Conservation (phyloP, 495 filamentous ascomycete genomes). For the Hapsidospora chrysogenum region DNA sequence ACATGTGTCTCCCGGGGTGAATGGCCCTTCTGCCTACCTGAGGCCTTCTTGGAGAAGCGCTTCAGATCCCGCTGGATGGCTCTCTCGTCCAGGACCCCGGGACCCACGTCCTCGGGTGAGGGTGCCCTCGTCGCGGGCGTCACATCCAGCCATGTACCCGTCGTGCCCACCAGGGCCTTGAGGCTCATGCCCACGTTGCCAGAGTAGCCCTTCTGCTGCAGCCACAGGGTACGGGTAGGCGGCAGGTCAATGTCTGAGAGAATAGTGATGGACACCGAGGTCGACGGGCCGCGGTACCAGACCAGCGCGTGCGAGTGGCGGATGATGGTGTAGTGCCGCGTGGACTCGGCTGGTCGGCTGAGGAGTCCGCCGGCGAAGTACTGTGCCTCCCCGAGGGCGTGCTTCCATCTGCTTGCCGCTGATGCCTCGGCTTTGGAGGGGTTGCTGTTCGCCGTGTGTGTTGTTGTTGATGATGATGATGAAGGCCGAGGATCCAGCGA, state of each 20-base stretch:
- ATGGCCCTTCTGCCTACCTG: conserved; percentile 27
- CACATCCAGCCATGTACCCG: conserved; percentile 45
- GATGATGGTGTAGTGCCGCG: conserved; percentile 48
- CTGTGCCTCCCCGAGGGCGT: conserved; percentile 35
- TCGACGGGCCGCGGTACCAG: conserved; percentile 45
- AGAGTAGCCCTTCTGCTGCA: conserved; percentile 49
- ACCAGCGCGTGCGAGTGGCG: conserved; percentile 46
- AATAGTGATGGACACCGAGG: conserved; percentile 42
- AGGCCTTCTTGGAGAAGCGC: conserved; percentile 35
- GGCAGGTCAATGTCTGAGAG: conserved; percentile 42
- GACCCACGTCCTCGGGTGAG: conserved; percentile 13
- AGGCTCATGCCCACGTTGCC: conserved; percentile 52
- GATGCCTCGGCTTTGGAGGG: neutral
- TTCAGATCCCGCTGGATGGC: conserved; percentile 52
- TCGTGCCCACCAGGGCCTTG: conserved; percentile 38
- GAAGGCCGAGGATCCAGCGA: neutral
- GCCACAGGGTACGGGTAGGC: conserved; percentile 40
- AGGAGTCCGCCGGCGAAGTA: conserved; percentile 50
- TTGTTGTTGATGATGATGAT: neutral
- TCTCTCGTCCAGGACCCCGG: conserved; percentile 26
- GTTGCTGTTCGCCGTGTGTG: neutral
- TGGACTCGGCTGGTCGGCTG: conserved; percentile 43
- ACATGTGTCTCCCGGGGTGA: conserved; percentile 41
- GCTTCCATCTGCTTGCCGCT: conserved; percentile 15
- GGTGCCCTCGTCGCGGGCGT: conserved; percentile 35